Evolutionary conservation across 192 early-diverging fungal genomes (phyloP).

Genomic region (Backusella mclennaniae): DNA sequence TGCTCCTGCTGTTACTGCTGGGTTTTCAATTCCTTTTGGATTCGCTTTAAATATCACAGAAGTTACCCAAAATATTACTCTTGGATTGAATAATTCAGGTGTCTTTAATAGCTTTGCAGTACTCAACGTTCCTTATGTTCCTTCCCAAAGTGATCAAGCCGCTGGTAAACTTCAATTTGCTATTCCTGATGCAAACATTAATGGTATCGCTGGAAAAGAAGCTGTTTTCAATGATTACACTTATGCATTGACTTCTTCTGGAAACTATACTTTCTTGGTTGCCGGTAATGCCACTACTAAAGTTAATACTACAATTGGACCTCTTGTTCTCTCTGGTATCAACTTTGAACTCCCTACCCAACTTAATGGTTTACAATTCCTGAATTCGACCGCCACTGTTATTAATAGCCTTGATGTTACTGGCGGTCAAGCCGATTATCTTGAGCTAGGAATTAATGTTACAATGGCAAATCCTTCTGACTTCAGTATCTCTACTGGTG

Average conservation of each 20-base stretch:
- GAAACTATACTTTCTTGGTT: slow-evolving; percentile 40
- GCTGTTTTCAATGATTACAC: slow-evolving; percentile 51
- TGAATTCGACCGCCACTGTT: slow-evolving; percentile 48
- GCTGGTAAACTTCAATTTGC: slow-evolving; percentile 49
- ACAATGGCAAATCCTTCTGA: slow-evolving; percentile 44
- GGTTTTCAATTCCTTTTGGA: slow-evolving; percentile 58
- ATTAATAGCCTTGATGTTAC: slow-evolving; percentile 53
- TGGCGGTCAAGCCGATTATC: slow-evolving; percentile 42
- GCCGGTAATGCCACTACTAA: slow-evolving; percentile 48
- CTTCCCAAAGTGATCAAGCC: slow-evolving; percentile 39
- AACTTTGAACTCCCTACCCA: slow-evolving; percentile 49
- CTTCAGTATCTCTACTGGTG: slow-evolving; percentile 49
- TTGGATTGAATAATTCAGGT: slow-evolving; percentile 26
- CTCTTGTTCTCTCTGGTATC: slow-evolving; percentile 48
- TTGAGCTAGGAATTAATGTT: slow-evolving; percentile 39
- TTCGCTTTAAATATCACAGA: slow-evolving; percentile 56
- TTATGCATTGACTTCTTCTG: slow-evolving; percentile 43
- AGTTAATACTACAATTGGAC: slow-evolving; percentile 55
- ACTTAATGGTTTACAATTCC: slow-evolving; percentile 55
- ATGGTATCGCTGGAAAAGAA: slow-evolving; percentile 41
- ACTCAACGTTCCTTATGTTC: slow-evolving; percentile 32
- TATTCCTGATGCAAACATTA: slow-evolving; percentile 42
- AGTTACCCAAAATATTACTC: slow-evolving; percentile 51
- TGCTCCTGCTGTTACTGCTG: slow-evolving; percentile 44
- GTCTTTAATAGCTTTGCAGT: slow-evolving; percentile 35